Conservation (phyloP, 108 stramenopile species). For the Epipyxis sp. region DNA sequence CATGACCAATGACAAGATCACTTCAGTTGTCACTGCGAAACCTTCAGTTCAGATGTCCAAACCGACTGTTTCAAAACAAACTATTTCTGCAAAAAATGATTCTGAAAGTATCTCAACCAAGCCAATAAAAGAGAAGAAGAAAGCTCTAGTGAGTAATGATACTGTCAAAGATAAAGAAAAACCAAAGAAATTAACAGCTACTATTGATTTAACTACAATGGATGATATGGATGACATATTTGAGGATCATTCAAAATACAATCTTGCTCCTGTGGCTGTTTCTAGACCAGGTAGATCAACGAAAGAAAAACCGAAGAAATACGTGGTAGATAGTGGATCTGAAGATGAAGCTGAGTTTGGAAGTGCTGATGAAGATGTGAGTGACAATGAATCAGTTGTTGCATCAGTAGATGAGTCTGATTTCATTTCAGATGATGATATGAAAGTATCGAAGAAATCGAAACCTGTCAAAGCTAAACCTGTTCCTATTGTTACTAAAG, state of each 20-base stretch:
- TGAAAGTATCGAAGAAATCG: not conserved
- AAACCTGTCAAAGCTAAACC: not conserved
- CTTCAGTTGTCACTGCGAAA: not conserved
- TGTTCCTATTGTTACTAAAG: conserved; percentile 1
- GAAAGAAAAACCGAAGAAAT: conserved; percentile 55
- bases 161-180: not conserved
- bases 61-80: not conserved
- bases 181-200: not conserved
- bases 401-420: conserved; percentile 4
- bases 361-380: not conserved
- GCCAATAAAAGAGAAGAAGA: not conserved
- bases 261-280: no score
- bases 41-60: not conserved
- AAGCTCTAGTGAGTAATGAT: not conserved
- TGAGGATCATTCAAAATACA: not conserved
- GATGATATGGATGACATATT: not conserved
- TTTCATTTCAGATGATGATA: conserved; percentile 7
- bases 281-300: conserved; percentile 48
- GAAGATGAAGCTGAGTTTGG: conserved; percentile 24
- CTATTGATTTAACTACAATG: not conserved
- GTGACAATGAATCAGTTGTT: not conserved
- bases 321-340: conserved; percentile 55
- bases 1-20: no score
- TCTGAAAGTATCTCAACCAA: not conserved
- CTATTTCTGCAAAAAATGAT: not conserved